Base-by-base conservation (phyloP, 805 yeast species). In the Saccharomycopsis fodiens region DNA sequence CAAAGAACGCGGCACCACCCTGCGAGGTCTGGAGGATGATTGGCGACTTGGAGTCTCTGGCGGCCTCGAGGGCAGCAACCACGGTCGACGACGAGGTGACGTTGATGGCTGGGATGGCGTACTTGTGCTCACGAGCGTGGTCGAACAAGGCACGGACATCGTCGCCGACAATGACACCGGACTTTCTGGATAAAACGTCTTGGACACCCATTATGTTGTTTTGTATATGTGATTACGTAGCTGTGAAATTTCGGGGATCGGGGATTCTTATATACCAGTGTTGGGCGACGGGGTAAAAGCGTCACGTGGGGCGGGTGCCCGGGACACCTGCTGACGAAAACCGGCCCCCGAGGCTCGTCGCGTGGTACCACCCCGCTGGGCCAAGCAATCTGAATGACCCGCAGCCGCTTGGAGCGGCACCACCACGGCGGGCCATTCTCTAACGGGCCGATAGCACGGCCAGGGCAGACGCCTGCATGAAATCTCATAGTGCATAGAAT, bases 1-100 rank as follows among this genome's bases (percentile, higher is more conserved):
- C 98, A 67, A 93, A 93, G 86, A 80, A 93, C 55, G 97, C 97
- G 58, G 98, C 95, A 77, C 98, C 98, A 75, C 98, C 98, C 70
- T 93, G 88, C 52, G 97, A 91, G 59, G 91, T 80, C 74, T 93
- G 98, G 65, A 93, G 73, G 67, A 93, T 86, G 72, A 93, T 88
- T 73, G 98, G 98, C 53, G 96, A 79, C 58, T 83, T 78, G 73
- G 73, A 77, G 70, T 93, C 97, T 70, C 95, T 86, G 52, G 97
- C 96, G 55, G 97, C 96, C 71, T 93, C 95, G 61, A 93, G 75
- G 53, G 97, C 96, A 59, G 97, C 96, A 65, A 87, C 84, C 49
- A 82, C 97, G 54, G 97, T 91, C 51, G 97, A 91, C 31, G 97
- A 89, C 30, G 97, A 86, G 56, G 98, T 93, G 51, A 93, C 97